Conservation (phyloP, 148 eudicot genomes). For the Pharnaceum exiguum region DNA sequence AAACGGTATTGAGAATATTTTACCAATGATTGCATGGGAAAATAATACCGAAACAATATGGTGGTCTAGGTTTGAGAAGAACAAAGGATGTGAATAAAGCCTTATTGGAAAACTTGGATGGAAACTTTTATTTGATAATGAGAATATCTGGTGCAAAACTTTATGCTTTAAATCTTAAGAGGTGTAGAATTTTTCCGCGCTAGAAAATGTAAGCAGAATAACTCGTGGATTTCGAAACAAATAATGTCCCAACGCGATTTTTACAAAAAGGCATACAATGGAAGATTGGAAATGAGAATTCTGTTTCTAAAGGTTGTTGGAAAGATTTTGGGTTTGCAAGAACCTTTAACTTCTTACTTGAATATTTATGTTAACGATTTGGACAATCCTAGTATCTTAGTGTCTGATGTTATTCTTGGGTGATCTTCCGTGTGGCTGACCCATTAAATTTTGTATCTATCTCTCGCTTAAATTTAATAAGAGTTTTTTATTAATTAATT, state of each 20-base stretch:
- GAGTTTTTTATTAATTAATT: too few relatives aligned
- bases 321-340: background rate
- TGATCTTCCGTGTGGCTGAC: too few relatives aligned
- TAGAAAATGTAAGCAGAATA: background rate
- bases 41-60: background rate
- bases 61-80: background rate
- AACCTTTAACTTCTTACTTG: background rate
- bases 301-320: too few relatives aligned
- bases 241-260: background rate
- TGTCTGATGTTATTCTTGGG: too few relatives aligned
- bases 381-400: too few relatives aligned
- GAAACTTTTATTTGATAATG: background rate
- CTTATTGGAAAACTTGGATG: too few relatives aligned
- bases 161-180: background rate
- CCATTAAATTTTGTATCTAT: too few relatives aligned
- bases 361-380: too few relatives aligned
- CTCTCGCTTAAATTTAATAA: too few relatives aligned
- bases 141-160: background rate
- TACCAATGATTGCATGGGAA: background rate
- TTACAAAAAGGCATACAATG: background rate
- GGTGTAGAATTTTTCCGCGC: background rate
- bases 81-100: too few relatives aligned
- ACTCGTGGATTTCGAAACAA: background rate
- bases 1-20: background rate
- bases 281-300: background rate